Evolutionary conservation across 164 flowering plant genomes (phyloP).

Genomic region (Tetracentron sinense): DNA sequence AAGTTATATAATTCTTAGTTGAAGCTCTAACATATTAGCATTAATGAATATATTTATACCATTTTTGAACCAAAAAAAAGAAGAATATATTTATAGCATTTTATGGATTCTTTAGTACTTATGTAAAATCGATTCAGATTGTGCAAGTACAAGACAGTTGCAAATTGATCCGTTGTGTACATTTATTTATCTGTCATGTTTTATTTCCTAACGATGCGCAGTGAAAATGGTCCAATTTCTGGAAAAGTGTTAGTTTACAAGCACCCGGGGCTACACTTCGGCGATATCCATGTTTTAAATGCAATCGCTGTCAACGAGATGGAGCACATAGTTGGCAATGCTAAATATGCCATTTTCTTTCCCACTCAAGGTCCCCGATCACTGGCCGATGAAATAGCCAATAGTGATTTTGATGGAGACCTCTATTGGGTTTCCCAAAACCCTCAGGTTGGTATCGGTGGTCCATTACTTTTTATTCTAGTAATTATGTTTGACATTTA

Average conservation of each 20-base stretch:
- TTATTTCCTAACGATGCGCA: slow-evolving; percentile 14
- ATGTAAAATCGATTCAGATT: neutral
- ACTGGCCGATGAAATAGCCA: slow-evolving; percentile 77
- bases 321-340: slow-evolving; percentile 54
- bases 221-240: slow-evolving; percentile 71
- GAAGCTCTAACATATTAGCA: neutral
- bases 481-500: neutral
- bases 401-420: slow-evolving; percentile 89
- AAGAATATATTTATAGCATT: neutral
- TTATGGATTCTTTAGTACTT: neutral
- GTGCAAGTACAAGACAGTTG: neutral
- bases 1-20: neutral
- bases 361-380: slow-evolving; percentile 63
- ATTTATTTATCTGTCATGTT: neutral
- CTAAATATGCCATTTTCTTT: slow-evolving; percentile 83
- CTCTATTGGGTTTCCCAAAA: slow-evolving; percentile 76
- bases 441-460: slow-evolving; percentile 42
- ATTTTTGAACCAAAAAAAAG: too few species aligned
- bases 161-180: neutral
- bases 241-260: slow-evolving; percentile 73
- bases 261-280: slow-evolving; percentile 85
- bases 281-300: slow-evolving; percentile 65
- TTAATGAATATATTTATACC: too few species aligned
- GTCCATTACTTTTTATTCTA: neutral
- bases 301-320: slow-evolving; percentile 52